These are phyloP conservation scores for Cutaneotrichosporon mucoides DNA, from an alignment of 1,284 basidiomycete genomes.

Conservation along the genomic window DNA sequence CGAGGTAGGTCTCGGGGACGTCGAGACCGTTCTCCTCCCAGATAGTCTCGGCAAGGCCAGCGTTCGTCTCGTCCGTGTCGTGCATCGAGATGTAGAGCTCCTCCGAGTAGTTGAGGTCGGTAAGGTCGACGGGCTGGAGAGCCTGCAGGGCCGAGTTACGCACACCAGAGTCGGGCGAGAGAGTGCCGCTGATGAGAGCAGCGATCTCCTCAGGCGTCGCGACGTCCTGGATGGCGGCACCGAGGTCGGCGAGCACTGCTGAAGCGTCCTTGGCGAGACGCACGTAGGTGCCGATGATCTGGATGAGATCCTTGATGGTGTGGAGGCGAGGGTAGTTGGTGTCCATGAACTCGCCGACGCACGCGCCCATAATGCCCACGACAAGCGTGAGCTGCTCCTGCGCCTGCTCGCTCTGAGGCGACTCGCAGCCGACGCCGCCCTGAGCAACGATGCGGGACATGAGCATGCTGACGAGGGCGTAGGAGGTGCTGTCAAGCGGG, in stretches of 20 bases:
- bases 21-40: slow-evolving; percentile 98
- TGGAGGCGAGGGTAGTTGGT: slow-evolving; percentile 66
- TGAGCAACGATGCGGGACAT: slow-evolving; percentile 64
- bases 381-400: slow-evolving; percentile 84
- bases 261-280: slow-evolving; percentile 82
- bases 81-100: slow-evolving; percentile 86
- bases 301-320: slow-evolving; percentile 68
- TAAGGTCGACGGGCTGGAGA: slow-evolving; percentile 88
- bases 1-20: slow-evolving; percentile 69
- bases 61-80: slow-evolving; percentile 89
- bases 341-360: slow-evolving; percentile 72
- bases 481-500: slow-evolving; percentile 79
- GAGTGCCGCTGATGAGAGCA: slow-evolving; percentile 67
- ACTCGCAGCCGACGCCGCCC: slow-evolving; percentile 62
- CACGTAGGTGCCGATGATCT: slow-evolving; percentile 72
- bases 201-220: slow-evolving; percentile 62
- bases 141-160: slow-evolving; percentile 88
- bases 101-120: slow-evolving; percentile 87
- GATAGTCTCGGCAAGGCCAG: slow-evolving; percentile 69
- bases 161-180: slow-evolving; percentile 85
- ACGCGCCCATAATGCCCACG: slow-evolving; percentile 80
- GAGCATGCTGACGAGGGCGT: slow-evolving; percentile 75
- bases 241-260: slow-evolving; percentile 74
- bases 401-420: slow-evolving; percentile 63
- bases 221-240: slow-evolving; percentile 70